Evolutionary conservation across 2,329 filamentous ascomycete species (phyloP).

Genomic region (Pseudogymnoascus pannorum): DNA sequence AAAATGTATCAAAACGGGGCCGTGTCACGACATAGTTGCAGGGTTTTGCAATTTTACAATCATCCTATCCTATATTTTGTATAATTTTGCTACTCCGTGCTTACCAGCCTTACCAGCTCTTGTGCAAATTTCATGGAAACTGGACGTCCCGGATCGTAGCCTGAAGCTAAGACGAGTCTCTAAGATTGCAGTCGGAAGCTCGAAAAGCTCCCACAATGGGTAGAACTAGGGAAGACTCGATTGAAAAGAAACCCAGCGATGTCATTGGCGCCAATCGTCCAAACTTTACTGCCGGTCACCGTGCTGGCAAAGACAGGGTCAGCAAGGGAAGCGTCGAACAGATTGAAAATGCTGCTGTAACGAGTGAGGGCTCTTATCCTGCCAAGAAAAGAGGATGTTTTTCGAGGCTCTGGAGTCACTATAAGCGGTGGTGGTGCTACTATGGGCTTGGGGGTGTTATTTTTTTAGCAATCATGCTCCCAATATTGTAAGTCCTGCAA

Average conservation of each 20-base stretch:
- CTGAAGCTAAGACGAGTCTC: background rate
- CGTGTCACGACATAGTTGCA: background rate
- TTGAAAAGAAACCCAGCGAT: background rate
- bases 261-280: background rate
- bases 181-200: background rate
- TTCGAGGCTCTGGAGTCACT: conserved; percentile 28
- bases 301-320: background rate
- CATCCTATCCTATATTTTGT: conserved; percentile 2
- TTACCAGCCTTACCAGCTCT: conserved; percentile 3
- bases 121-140: conserved; percentile 7
- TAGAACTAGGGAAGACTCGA: background rate
- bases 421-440: conserved; percentile 33
- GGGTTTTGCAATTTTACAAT: background rate
- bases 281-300: background rate
- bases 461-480: conserved; percentile 33
- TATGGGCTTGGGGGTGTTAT: conserved; percentile 31
- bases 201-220: background rate
- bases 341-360: background rate
- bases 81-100: background rate
- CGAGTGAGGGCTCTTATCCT: background rate
- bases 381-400: background rate
- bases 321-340: background rate
- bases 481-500: conserved; percentile 13
- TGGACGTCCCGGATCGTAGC: background rate
- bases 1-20: conserved; percentile 8